phyloP scores from a whole-genome alignment of 2,329 filamentous ascomycete species.

The Claviceps sp. region DNA sequence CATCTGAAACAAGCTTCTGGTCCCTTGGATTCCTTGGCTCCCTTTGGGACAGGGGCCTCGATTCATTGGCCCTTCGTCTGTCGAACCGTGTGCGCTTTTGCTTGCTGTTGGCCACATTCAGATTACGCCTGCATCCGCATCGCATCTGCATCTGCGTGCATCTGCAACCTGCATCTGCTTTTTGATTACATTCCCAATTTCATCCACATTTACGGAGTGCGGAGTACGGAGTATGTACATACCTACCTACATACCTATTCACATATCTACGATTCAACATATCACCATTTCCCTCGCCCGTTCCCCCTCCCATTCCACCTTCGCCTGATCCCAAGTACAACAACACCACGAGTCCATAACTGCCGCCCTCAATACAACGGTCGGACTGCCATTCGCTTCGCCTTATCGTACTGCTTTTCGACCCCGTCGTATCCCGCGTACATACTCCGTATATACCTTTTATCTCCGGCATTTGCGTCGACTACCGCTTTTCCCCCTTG shows the following conservation, averaged over 20 bases:
- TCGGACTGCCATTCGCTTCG: neutral
- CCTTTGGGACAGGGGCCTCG: neutral
- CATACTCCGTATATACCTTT: neutral
- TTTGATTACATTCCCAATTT: neutral
- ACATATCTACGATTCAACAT: no score
- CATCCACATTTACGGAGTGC: no score
- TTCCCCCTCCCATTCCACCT: neutral
- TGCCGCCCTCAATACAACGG: neutral
- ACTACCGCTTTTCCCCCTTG: neutral
- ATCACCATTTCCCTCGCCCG: no score
- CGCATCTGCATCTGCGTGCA: neutral
- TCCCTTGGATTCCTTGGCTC: neutral
- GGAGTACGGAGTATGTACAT: no score
- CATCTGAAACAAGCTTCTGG: constrained; percentile 2
- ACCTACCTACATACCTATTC: no score
- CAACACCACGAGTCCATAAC: neutral
- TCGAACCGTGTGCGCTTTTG: neutral
- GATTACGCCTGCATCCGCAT: neutral
- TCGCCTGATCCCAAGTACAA: no score
- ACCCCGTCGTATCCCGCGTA: neutral
- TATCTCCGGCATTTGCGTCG: neutral
- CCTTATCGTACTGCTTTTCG: neutral
- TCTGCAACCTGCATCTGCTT: neutral
- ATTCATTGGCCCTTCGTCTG: neutral
- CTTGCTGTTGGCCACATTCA: neutral